phyloP scores from a whole-genome alignment of 164 flowering plant genomes.

The Vitis labrusca region DNA sequence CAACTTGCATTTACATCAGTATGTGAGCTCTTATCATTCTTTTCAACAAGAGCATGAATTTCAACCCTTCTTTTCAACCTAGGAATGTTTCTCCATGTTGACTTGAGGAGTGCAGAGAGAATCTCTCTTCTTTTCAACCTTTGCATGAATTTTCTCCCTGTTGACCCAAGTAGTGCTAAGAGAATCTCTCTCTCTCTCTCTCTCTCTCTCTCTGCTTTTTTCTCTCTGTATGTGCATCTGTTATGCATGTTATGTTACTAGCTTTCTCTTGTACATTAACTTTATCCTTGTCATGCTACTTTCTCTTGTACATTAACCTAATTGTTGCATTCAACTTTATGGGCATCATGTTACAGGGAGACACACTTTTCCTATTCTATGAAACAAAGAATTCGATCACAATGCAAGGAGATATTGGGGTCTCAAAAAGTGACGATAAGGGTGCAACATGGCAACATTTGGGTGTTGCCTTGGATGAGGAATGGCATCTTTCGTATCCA shows the following conservation, averaged over 20 bases:
- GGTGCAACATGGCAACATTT: conserved; percentile 92
- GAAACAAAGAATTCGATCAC: conserved; percentile 88
- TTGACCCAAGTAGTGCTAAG: too few species aligned
- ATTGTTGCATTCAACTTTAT: neutral
- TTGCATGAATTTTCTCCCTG: too few species aligned
- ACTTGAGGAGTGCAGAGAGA: too few species aligned
- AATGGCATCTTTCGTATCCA: conserved; percentile 97
- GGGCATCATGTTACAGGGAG: conserved; percentile 48
- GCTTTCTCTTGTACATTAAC: neutral
- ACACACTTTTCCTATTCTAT: conserved; percentile 68
- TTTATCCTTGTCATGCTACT: neutral
- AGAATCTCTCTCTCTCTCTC: too few species aligned
- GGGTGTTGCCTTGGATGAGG: conserved; percentile 89
- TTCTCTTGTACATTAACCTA: neutral
- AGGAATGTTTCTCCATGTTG: too few species aligned
- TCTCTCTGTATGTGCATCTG: too few species aligned
- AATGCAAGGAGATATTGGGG: conserved; percentile 94
- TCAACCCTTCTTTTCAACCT: too few species aligned
- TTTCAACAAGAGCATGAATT: too few species aligned
- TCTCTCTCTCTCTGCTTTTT: too few species aligned
- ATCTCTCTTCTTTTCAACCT: too few species aligned
- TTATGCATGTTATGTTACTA: neutral
- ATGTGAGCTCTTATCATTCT: too few species aligned
- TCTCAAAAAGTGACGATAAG: conserved; percentile 74
- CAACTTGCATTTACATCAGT: too few species aligned